A percentile compares a stretch with the other conserved stretches of the same genome.
Conservation (phyloP, 352 stramenopile species). For the Globisporangium viniferum region DNA sequence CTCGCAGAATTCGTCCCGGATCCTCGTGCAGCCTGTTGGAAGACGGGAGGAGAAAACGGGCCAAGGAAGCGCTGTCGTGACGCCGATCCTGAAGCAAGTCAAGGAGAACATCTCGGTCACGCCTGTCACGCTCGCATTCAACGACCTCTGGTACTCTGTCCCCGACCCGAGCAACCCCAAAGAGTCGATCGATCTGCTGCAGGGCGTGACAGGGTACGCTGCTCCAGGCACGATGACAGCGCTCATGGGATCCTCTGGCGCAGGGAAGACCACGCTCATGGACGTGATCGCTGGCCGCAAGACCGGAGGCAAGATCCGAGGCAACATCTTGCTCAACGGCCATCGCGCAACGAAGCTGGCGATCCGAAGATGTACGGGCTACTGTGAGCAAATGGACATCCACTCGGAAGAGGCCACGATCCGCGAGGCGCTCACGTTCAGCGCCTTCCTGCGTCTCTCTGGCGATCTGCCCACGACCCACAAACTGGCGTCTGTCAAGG, state of each 20-base stretch:
- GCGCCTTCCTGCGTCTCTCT: slow-evolving; percentile 65
- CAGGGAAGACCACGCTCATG: slow-evolving; percentile 87
- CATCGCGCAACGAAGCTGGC: slow-evolving; percentile 21
- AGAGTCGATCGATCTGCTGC: slow-evolving; percentile 47
- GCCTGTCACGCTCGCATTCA: slow-evolving; percentile 20
- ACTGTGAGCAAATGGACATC: slow-evolving; percentile 85
- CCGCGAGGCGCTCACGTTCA: slow-evolving; percentile 89
- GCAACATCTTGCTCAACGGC: slow-evolving; percentile 80
- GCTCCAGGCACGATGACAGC: slow-evolving; percentile 31
- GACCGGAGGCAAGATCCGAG: slow-evolving; percentile 61
- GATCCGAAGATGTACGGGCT: slow-evolving; percentile 19
- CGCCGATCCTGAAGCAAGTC: not conserved
- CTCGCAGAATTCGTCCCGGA: slow-evolving; percentile 15
- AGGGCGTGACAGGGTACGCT: slow-evolving; percentile 24
- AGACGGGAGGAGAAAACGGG: too few relatives aligned
- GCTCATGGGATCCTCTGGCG: slow-evolving; percentile 39
- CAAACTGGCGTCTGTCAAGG: slow-evolving; percentile 19
- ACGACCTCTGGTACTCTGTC: slow-evolving; percentile 25
- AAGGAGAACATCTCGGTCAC: slow-evolving; percentile 9
- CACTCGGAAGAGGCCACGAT: slow-evolving; percentile 86
- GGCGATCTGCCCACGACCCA: slow-evolving; percentile 6
- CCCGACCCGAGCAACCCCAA: slow-evolving; percentile 18
- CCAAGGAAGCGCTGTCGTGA: too few relatives aligned
- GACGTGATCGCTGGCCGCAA: slow-evolving; percentile 90
- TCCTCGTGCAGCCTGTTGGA: slow-evolving; percentile 17